Base-by-base conservation (phyloP, 768 basidiomycete genomes). In the Thelephora ganbajun region DNA sequence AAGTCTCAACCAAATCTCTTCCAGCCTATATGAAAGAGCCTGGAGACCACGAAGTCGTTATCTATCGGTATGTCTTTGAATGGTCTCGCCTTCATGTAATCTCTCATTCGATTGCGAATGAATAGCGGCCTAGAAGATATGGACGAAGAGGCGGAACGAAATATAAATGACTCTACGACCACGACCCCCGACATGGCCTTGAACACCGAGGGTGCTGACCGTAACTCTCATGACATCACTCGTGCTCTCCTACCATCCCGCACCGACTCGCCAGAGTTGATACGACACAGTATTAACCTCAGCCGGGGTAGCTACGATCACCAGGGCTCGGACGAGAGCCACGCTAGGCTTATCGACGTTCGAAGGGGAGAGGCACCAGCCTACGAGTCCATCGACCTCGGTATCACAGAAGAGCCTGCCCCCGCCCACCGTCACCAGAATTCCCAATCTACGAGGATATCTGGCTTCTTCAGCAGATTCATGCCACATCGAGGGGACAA, bases 11-110 rank as follows among this genome's bases (percentile, higher is more conserved):
- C 6, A 76, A 72, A 23, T 86, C 81, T 5, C 60, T 90, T 26
- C 87, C 87, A 5, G 75, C 71, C 23, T 90, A 90, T 54, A 83
- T 76, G 66, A 87, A 87, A 62, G 86, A 90, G 51, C 84, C 87
- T 0, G 86, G 85, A 13, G 87, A 87, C 43, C 69, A 80, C 35
- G 87, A 90, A 59, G 69, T 90, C 23, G 87, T 90, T 5, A 76
- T 90, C 45, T 67, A 63, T 39, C 60, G 71, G 73, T 74, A 50
- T 52, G 67, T 47, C 18, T 33, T 20, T 9, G 3, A 14, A 12
- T 43, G n/a, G 3, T 45, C 11, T 46, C 12, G 13, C 20, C 46
- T n/a, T 11, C 26, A 1, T 35, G 33, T n/a, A n/a, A 16, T 16
- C 11, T 23, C 41, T 43, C 19, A n/a, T 48, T 16, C 35, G 18